A percentile compares a stretch with the other conserved stretches of the same genome.
Conservation (phyloP, 2,329 filamentous ascomycete species). For the Rhytidhysteron rufulum region DNA sequence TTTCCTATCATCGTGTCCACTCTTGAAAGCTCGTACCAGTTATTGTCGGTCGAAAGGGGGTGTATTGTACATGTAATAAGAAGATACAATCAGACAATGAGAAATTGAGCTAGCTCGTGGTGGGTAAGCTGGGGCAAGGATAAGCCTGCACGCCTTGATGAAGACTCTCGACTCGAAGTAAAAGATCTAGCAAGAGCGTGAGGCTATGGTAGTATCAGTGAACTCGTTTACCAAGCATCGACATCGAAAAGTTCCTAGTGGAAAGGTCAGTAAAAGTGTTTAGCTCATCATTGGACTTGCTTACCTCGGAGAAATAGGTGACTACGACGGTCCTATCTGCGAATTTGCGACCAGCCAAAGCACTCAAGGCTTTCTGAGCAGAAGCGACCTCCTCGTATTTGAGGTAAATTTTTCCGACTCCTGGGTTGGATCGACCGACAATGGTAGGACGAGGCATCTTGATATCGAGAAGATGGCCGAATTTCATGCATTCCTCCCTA, state of each 20-base stretch:
- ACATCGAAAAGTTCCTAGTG: slow-evolving; percentile 11
- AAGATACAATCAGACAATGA: too few relatives aligned
- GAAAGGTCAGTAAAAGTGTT: slow-evolving; percentile 1
- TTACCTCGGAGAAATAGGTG: slow-evolving; percentile 90
- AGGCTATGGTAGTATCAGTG: too few relatives aligned
- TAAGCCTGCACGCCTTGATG: too few relatives aligned
- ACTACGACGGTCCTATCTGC: slow-evolving; percentile 93
- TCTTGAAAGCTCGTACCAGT: too few relatives aligned
- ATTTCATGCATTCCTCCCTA: slow-evolving; percentile 88
- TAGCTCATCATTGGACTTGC: neutral
- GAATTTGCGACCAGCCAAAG: slow-evolving; percentile 94
- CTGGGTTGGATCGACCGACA: slow-evolving; percentile 79
- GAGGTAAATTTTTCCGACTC: slow-evolving; percentile 96
- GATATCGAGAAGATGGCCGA: slow-evolving; percentile 76
- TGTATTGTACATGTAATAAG: too few relatives aligned
- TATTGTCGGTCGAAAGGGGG: too few relatives aligned
- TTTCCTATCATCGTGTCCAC: too few relatives aligned
- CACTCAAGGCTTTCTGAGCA: slow-evolving; percentile 78
- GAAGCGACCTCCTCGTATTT: slow-evolving; percentile 79
- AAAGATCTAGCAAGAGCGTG: too few relatives aligned
- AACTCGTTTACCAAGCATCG: slow-evolving; percentile 8
- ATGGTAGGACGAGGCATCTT: slow-evolving; percentile 87
- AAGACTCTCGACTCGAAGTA: too few relatives aligned
- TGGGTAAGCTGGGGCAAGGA: too few relatives aligned
- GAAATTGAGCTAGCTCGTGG: too few relatives aligned